Base-by-base conservation (phyloP, 805 yeast genomes). In the Wickerhamomyces ciferrii region DNA sequence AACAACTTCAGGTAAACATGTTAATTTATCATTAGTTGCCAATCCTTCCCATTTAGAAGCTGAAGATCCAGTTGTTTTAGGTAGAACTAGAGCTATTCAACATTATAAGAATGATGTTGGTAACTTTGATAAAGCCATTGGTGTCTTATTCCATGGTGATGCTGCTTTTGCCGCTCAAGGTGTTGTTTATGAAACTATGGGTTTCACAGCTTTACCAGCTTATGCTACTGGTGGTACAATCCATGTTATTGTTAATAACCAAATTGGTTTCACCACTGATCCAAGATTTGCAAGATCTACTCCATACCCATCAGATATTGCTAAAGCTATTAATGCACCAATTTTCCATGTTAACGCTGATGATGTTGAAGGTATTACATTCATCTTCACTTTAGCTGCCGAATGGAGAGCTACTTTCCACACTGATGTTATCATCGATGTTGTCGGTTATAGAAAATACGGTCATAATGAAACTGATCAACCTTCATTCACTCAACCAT, bases 391-490 rank as follows among this genome's bases (percentile, higher is more conserved):
- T 69, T 77, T 94, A 68, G 99, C 99, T 54, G 98, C 99, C 50
- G 97, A 94, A 72, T 94, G 96, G 96, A 86, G 99, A 74, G 87
- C 94, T 42, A 83, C 88, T 50, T 94, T 87, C 94, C 92, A 92
- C 75, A 78, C 96, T 49, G 99, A 94, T 66, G 98, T 90, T 48
- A 88, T 94, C 61, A 82, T 94, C 62, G 99, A 94, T 70, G 84
- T 94, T 63, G 97, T 94, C 63, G 96, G 99, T 68, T 94, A 94
- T 87, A 84, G 99, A 74, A 92, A 91, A 70, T 81, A 94, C 68
- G 99, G 99, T 67, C 99, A 94, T 78, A 94, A 94, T 69, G 99
- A 94, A 78, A 94, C 98, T 54, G 99, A 94, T 73, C 99, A 94
- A 76, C 99, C 99, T 49, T 76, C 96, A 32, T 94, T 94, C 80